Evolutionary conservation across 2,329 filamentous ascomycete genomes (phyloP).

Genomic region (Rutstroemia sp.): DNA sequence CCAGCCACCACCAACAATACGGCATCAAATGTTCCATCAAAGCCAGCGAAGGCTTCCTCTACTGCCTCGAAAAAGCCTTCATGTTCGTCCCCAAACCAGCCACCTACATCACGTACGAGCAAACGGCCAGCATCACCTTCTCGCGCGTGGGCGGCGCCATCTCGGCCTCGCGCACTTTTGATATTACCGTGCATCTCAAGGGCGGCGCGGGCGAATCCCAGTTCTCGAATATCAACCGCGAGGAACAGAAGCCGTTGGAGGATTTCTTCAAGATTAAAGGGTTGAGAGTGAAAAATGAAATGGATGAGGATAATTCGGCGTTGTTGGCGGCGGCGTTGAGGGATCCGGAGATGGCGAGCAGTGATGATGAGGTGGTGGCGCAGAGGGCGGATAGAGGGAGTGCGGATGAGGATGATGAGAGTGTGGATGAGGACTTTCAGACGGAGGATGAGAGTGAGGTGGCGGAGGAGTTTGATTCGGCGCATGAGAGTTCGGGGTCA

Average conservation of each 20-base stretch:
- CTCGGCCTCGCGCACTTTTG: constrained; percentile 90
- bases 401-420: constrained; percentile 94
- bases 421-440: constrained; percentile 91
- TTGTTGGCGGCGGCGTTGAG: constrained; percentile 76
- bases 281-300: constrained; percentile 96
- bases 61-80: constrained; percentile 95
- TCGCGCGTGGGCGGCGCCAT: constrained; percentile 91
- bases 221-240: constrained; percentile 98
- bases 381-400: constrained; percentile 72
- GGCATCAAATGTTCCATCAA: constrained; percentile 99
- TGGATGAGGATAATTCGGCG: constrained; percentile 73
- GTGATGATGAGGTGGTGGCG: constrained; percentile 70
- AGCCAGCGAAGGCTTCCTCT: constrained; percentile 94
- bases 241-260: constrained; percentile 95
- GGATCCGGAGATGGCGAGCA: constrained; percentile 60
- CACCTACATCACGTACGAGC: constrained; percentile 93
- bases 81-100: constrained; percentile 99
- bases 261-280: constrained; percentile 96
- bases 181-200: constrained; percentile 91
- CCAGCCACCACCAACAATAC: constrained; percentile 78
- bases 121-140: constrained; percentile 86
- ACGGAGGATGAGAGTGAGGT: constrained; percentile 91
- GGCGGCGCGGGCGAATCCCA: constrained; percentile 80
- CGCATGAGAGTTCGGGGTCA: constrained; percentile 76
- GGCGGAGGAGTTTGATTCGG: constrained; percentile 90